These are phyloP conservation scores for Penicillium sp. DNA, from an alignment of 2,329 filamentous ascomycete species.

Conservation along the genomic window DNA sequence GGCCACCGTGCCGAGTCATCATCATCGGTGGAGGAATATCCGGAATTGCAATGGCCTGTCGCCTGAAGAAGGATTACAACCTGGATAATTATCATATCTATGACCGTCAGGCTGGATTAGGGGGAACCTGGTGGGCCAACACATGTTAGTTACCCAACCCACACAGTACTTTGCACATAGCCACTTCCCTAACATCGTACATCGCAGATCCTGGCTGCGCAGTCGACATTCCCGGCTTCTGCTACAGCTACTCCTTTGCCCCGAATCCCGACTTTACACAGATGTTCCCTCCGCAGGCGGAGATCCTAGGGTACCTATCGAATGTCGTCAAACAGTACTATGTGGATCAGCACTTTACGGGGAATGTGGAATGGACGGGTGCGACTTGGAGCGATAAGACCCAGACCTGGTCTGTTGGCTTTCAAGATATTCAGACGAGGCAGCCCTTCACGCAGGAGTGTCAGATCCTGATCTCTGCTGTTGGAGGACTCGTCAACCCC, in stretches of 20 bases:
- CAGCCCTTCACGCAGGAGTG: slow-evolving; percentile 15
- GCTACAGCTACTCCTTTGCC: slow-evolving; percentile 20
- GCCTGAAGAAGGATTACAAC: slow-evolving; percentile 12
- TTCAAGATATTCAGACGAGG: slow-evolving; percentile 6
- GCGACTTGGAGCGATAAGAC: slow-evolving; percentile 13
- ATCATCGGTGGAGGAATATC: slow-evolving; percentile 21
- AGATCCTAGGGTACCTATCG: slow-evolving; percentile 12
- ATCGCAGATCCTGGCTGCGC: slow-evolving; percentile 18
- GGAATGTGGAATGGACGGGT: slow-evolving; percentile 13
- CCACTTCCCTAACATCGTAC: background rate
- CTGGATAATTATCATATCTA: slow-evolving; percentile 17
- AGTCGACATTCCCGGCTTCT: slow-evolving; percentile 19
- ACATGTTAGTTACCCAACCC: slow-evolving; percentile 5
- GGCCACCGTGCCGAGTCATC: slow-evolving; percentile 11
- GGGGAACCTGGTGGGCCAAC: slow-evolving; percentile 21
- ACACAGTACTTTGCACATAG: background rate
- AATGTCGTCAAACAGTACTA: slow-evolving; percentile 2
- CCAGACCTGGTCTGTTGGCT: slow-evolving; percentile 9
- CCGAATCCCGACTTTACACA: slow-evolving; percentile 16
- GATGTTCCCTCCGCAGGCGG: slow-evolving; percentile 14
- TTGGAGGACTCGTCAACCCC: slow-evolving; percentile 17
- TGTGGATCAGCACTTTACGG: slow-evolving; percentile 12
- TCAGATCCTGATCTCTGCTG: slow-evolving; percentile 17
- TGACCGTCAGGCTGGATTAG: slow-evolving; percentile 14
- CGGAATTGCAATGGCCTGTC: slow-evolving; percentile 19